A percentile compares a stretch with the other conserved stretches of the same genome.
Evolutionary conservation across 2,329 filamentous ascomycete genomes (phyloP).

Genomic region (Trichoderma citrinoviride): DNA sequence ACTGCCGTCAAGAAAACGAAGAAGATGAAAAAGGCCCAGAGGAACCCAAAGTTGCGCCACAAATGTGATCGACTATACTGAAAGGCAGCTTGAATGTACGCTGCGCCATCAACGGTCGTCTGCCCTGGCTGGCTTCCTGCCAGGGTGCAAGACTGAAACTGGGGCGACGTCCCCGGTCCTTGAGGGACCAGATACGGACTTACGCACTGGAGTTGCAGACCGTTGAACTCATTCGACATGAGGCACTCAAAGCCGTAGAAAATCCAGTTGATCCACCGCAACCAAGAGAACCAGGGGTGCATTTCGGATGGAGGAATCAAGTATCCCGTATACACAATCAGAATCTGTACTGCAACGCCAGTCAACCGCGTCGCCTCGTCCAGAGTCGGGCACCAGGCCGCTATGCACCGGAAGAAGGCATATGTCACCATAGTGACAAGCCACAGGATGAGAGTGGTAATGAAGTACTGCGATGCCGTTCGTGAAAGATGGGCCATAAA

Average conservation of each 20-base stretch:
- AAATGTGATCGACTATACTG: conserved; percentile 56
- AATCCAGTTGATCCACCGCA: conserved; percentile 64
- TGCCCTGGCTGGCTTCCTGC: conserved; percentile 46
- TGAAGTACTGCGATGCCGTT: conserved; percentile 65
- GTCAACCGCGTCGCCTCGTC: conserved; percentile 62
- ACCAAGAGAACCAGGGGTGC: conserved; percentile 63
- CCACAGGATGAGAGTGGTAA: conserved; percentile 61
- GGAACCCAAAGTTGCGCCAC: conserved; percentile 76
- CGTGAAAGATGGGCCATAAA: conserved; percentile 72
- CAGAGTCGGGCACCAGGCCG: conserved; percentile 57
- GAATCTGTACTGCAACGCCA: conserved; percentile 56
- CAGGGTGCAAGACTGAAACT: conserved; percentile 55
- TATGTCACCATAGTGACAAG: conserved; percentile 56
- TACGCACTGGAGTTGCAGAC: conserved; percentile 56
- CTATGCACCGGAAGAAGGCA: conserved; percentile 58
- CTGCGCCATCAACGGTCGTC: conserved; percentile 50
- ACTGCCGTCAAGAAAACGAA: conserved; percentile 71
- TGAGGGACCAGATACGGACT: conserved; percentile 57
- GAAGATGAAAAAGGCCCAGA: conserved; percentile 71
- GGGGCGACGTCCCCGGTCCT: conserved; percentile 31
- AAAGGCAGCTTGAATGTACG: conserved; percentile 54
- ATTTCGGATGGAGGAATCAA: conserved; percentile 57
- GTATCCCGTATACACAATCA: conserved; percentile 68
- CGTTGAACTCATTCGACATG: conserved; percentile 61
- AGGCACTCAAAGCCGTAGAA: conserved; percentile 70